phyloP scores from a whole-genome alignment of 2,329 filamentous ascomycete species.

The Paracamarosporium sp. region DNA sequence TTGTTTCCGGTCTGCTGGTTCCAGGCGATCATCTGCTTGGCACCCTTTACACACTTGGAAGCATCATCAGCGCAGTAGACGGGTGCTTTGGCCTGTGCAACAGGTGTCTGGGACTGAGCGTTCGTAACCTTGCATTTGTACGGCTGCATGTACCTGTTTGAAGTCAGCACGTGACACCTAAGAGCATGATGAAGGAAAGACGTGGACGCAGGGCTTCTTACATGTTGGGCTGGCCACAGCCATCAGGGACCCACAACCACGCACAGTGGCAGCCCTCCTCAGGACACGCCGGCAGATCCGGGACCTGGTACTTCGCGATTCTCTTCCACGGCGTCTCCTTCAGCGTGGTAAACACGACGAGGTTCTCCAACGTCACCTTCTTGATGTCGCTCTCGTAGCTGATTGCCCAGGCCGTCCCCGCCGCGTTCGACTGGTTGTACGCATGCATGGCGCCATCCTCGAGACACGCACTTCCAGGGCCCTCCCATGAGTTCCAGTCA shows the following conservation, averaged over 20 bases:
- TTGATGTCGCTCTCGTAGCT: conserved; percentile 57
- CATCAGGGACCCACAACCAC: conserved; percentile 52
- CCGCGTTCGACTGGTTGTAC: conserved; percentile 51
- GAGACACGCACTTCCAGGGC: conserved; percentile 41
- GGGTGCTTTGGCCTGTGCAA: conserved; percentile 52
- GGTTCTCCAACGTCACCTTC: conserved; percentile 58
- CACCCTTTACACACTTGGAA: conserved; percentile 53
- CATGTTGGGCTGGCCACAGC: conserved; percentile 49
- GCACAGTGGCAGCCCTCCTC: conserved; percentile 49
- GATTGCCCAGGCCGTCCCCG: conserved; percentile 59
- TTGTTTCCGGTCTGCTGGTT: conserved; percentile 44
- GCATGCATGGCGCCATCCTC: conserved; percentile 57
- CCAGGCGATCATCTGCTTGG: conserved; percentile 61
- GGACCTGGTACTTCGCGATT: conserved; percentile 47
- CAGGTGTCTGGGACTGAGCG: conserved; percentile 48
- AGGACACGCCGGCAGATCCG: conserved; percentile 47
- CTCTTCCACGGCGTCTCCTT: conserved; percentile 48
- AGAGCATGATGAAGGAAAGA: background rate
- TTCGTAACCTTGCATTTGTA: conserved; percentile 58
- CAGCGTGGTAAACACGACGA: conserved; percentile 58
- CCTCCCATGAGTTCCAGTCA: conserved; percentile 52
- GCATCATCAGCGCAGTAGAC: conserved; percentile 52
- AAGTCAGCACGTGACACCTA: background rate
- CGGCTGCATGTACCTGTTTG: conserved; percentile 55
- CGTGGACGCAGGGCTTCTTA: conserved; percentile 9